phyloP scores from a whole-genome alignment of 441 rosid species.

The Brassica hybrid region DNA sequence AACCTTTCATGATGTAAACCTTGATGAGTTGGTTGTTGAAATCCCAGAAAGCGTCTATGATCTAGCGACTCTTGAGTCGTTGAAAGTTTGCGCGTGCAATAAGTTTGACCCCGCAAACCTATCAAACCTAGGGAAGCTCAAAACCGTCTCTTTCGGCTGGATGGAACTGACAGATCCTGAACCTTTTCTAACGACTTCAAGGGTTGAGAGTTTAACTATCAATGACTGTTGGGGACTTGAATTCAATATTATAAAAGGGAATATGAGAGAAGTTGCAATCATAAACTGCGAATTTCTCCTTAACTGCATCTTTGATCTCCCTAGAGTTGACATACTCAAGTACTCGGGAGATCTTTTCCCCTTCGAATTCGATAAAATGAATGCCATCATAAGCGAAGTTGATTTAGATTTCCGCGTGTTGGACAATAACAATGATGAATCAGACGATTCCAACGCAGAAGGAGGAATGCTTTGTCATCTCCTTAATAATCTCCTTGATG shows the following conservation, averaged over 20 bases:
- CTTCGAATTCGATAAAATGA: constrained; percentile 6
- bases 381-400: constrained; percentile 37
- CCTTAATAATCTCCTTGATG: constrained; percentile 13
- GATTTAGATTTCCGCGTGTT: constrained; percentile 48
- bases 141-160: constrained; percentile 6
- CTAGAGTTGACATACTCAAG: constrained; percentile 40
- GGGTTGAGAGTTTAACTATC: constrained; percentile 46
- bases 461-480: background rate
- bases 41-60: constrained; percentile 38
- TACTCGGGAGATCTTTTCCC: constrained; percentile 35
- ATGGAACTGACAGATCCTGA: background rate
- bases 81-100: constrained; percentile 41
- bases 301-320: constrained; percentile 25
- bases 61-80: constrained; percentile 27
- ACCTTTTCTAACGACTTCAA: constrained; percentile 6
- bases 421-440: background rate
- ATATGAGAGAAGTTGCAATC: constrained; percentile 40
- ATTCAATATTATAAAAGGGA: background rate
- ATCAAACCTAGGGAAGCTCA: constrained; percentile 10
- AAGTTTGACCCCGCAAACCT: constrained; percentile 11
- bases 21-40: background rate
- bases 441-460: background rate
- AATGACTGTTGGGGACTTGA: constrained; percentile 46
- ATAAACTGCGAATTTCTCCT: constrained; percentile 41
- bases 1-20: background rate